These are phyloP conservation scores for Fusarium xyrophilum DNA, from an alignment of 2,329 filamentous ascomycete species.

Conservation along the genomic window DNA sequence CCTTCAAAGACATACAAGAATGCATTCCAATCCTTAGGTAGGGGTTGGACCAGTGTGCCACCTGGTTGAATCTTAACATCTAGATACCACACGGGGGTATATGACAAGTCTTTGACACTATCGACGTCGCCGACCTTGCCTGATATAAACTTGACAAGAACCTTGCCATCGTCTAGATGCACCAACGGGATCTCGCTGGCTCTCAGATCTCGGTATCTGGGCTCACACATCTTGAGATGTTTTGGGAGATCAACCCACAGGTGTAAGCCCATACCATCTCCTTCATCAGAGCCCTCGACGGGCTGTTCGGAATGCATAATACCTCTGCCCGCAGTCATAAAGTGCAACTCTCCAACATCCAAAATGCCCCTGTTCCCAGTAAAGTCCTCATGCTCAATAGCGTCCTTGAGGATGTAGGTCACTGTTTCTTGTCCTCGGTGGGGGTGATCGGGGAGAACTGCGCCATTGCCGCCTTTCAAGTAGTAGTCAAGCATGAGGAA, in stretches of 20 bases:
- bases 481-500: background rate
- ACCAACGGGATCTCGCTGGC: accelerated
- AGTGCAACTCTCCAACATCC: background rate
- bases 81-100: background rate
- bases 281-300: background rate
- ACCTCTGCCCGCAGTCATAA: background rate
- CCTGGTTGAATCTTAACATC: background rate
- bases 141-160: background rate
- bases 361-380: background rate
- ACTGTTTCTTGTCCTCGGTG: background rate
- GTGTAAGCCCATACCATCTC: background rate
- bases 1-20: background rate
- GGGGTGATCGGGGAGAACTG: background rate
- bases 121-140: background rate
- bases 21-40: background rate
- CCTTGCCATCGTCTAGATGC: background rate
- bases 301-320: background rate
- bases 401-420: background rate
- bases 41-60: accelerated
- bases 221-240: background rate
- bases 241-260: background rate
- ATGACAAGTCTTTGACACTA: background rate
- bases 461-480: background rate
- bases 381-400: background rate
- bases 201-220: background rate